Base-by-base conservation (phyloP, 1,139 yeast genomes). In the Lodderomyces orthopsilosis region DNA sequence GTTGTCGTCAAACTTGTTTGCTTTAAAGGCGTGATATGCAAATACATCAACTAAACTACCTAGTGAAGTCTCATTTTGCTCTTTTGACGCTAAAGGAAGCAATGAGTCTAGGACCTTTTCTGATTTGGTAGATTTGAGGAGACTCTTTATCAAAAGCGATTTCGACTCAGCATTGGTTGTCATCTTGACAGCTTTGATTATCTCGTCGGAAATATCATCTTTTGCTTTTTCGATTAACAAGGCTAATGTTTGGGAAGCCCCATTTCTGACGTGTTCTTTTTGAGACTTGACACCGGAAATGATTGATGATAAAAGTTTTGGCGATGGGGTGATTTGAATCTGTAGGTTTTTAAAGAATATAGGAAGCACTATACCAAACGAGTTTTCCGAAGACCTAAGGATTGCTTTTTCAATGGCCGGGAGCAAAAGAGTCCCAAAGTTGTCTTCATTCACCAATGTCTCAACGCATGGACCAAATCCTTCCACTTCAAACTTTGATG, bases 371-470 rank as follows among this genome's bases (percentile, higher is more conserved):
- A 68, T 55, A 6, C 75, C 74, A 50, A 87, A 76, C 0, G 89
- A 77, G 30, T 71, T 65, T 58, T 90, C 98, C 0, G 97, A 86
- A 2, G 96, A 81, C 59, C 97, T 78, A 55, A 93, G 70, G 41
- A 85, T 74, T 1, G 94, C 78, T 58, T 87, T 90, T 52, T 88
- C 93, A 41, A 91, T 58, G 14, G 76, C 70, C 2, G 95, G 89
- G 8, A 83, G 58, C 14, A 89, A 51, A 3, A 54, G 44, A 0
- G 59, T 52, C 13, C 59, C 62, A 44, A 85, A 70, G 12, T 71
- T 70, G 1, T 68, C 71, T n/a, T 62, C 58, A 4, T 66, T 55
- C 5, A 83, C 58, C 47, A 73, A 70, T 13, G 70, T 71, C 15
- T 60, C 53, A 21, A 79, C 56, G 51, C 79, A 79, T 15, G 59